Base-by-base conservation (phyloP, 805 yeast genomes). In the Kodamaea leandrae region DNA sequence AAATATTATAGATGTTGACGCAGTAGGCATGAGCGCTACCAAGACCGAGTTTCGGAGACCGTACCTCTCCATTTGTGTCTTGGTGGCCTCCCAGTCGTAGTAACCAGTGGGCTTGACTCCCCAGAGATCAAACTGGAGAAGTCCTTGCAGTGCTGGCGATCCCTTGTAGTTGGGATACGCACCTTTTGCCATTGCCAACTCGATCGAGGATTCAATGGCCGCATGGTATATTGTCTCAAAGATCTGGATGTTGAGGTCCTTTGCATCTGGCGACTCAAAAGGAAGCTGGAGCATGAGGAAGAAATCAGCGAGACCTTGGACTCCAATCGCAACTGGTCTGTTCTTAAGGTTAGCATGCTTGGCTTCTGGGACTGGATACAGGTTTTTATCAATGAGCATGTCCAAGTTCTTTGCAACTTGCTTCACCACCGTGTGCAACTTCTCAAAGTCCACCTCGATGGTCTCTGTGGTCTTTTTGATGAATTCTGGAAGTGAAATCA, bases 1-100 rank as follows among this genome's bases (percentile, higher is more conserved):
- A 39, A 91, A 71, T 38, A 91, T 90, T 68, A 89, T 97, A 3
- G 98, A 91, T 2, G 98, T 91, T 1, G 97, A 88, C 2, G 98
- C 98, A 13, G 98, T 91, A 32, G 98, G 98, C 98, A 91, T 91
- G 39, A 96, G 93, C 1, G 95, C 97, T 24, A 90, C 86, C 13
- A 90, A 62, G 42, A 91, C 66, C 4, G 97, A 91, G 69, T 91
- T 91, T 57, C 97, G 72, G 30, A 91, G 54, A 36, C 98, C 98
- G 54, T 78, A 64, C 47, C 66, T 61, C 38, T 66, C 65, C 46
- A 91, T 72, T 29, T 77, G 66, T 8, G 64, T 67, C 63, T 84
- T 88, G 52, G 88, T 63, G 5, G 63, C 48, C 48, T 78, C 85
- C 98, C 98, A 91, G 53, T 91, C 95, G 30, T 52, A 90, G 47